Conservation (phyloP, 148 eudicot genomes). For the Fagopyrum homotropicum region DNA sequence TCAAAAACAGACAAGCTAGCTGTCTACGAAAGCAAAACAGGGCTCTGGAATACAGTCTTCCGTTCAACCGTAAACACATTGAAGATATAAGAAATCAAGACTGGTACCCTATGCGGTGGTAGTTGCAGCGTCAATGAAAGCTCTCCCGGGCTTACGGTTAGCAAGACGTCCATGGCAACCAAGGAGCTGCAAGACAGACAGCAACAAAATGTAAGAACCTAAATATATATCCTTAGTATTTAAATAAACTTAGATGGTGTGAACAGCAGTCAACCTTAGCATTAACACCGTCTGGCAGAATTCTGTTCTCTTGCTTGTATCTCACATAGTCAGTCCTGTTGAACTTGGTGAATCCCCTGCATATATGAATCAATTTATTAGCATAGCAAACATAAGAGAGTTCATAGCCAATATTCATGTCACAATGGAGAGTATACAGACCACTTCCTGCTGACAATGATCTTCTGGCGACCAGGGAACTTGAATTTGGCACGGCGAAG, state of each 20-base stretch:
- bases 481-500: slow-evolving; percentile 54
- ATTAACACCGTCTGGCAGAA: slow-evolving; percentile 41
- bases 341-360: slow-evolving; percentile 49
- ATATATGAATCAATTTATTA: not conserved
- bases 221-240: not conserved
- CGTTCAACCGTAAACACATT: not conserved
- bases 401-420: too few species aligned
- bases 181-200: slow-evolving; percentile 28
- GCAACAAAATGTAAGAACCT: not conserved
- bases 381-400: not conserved
- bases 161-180: slow-evolving; percentile 49
- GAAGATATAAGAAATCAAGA: not conserved
- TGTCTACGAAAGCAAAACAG: not conserved
- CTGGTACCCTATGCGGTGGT: not conserved
- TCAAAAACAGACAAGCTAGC: not conserved
- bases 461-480: slow-evolving; percentile 60
- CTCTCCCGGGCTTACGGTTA: slow-evolving; percentile 33
- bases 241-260: not conserved
- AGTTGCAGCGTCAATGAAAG: slow-evolving; percentile 18
- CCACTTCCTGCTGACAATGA: slow-evolving; percentile 56
- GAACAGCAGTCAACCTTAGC: slow-evolving; percentile 25
- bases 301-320: slow-evolving; percentile 44
- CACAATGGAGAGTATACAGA: slow-evolving; percentile 8
- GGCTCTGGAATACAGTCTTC: not conserved
- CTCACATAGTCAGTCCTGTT: slow-evolving; percentile 35